These are phyloP conservation scores for Agaricales sp. DNA, from an alignment of 1,284 basidiomycete species.

Conservation along the genomic window DNA sequence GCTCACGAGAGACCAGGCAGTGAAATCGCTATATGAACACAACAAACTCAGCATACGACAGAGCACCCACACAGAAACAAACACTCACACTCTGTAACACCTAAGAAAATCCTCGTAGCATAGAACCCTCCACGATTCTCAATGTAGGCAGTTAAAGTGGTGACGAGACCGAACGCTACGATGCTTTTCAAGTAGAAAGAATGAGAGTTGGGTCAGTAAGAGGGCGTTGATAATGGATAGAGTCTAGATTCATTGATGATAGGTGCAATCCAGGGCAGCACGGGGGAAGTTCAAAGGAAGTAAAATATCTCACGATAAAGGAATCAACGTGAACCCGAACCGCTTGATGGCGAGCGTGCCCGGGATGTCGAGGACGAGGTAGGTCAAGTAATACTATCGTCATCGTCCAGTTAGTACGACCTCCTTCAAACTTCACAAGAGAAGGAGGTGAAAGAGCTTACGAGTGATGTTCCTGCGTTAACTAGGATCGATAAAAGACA, in stretches of 20 bases:
- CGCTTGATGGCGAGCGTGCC: slow-evolving; percentile 5
- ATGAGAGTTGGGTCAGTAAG: neutral
- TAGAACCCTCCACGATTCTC: slow-evolving; percentile 1
- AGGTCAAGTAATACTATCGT: slow-evolving; percentile 7
- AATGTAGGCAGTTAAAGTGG: neutral
- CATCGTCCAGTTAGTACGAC: too few species aligned
- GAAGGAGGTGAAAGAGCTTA: neutral
- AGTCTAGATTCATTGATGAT: too few species aligned
- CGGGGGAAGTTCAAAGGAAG: neutral
- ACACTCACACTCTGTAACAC: neutral
- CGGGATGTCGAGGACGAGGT: slow-evolving; percentile 6
- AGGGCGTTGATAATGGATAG: too few species aligned
- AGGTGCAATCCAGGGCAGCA: too few species aligned
- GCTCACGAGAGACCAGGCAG: neutral
- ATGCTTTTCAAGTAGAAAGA: neutral
- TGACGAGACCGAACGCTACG: neutral
- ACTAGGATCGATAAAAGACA: slow-evolving; percentile 2
- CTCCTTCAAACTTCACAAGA: neutral
- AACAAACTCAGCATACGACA: neutral
- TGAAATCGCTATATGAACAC: neutral
- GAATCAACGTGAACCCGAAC: slow-evolving; percentile 7
- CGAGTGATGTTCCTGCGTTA: slow-evolving; percentile 8
- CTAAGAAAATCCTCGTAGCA: neutral
- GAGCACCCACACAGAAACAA: too few species aligned
- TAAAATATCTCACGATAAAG: slow-evolving; percentile 5